phyloP scores from a whole-genome alignment of 352 stramenopile genomes.

The Globisporangium echinulatum region DNA sequence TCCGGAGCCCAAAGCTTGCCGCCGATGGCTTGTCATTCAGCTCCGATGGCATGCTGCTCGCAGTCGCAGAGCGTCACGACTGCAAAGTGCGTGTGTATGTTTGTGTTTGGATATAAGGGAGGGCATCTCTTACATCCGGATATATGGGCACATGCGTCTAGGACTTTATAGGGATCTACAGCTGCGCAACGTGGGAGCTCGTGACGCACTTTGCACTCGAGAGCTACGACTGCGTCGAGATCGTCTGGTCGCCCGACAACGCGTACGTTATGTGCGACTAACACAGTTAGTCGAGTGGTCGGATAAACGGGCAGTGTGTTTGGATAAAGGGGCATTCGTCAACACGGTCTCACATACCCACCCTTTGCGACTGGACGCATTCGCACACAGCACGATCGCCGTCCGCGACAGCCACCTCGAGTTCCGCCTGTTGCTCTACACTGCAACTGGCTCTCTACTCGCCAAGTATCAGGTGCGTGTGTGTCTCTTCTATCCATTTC shows the following conservation, averaged over 20 bases:
- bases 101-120: not conserved
- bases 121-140: too few species aligned
- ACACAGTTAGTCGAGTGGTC: slow-evolving; percentile 2
- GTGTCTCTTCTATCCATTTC: not conserved
- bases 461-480: slow-evolving; percentile 62
- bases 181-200: slow-evolving; percentile 67
- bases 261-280: slow-evolving; percentile 26
- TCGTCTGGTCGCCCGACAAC: slow-evolving; percentile 63
- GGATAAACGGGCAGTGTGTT: too few species aligned
- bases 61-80: slow-evolving; percentile 63
- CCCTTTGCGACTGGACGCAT: not conserved
- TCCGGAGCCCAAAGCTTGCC: slow-evolving; percentile 63
- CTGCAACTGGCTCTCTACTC: slow-evolving; percentile 48
- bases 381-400: slow-evolving; percentile 36
- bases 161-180: slow-evolving; percentile 77
- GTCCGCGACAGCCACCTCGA: slow-evolving; percentile 69
- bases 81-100: slow-evolving; percentile 43
- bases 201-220: slow-evolving; percentile 61
- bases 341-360: not conserved
- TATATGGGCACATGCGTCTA: slow-evolving; percentile 7
- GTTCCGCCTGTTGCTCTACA: slow-evolving; percentile 70
- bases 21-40: slow-evolving; percentile 66
- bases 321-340: too few species aligned
- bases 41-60: slow-evolving; percentile 43
- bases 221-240: slow-evolving; percentile 77